Conservation (phyloP, 768 basidiomycete species). For the Leccinum olivaceopallidum region DNA sequence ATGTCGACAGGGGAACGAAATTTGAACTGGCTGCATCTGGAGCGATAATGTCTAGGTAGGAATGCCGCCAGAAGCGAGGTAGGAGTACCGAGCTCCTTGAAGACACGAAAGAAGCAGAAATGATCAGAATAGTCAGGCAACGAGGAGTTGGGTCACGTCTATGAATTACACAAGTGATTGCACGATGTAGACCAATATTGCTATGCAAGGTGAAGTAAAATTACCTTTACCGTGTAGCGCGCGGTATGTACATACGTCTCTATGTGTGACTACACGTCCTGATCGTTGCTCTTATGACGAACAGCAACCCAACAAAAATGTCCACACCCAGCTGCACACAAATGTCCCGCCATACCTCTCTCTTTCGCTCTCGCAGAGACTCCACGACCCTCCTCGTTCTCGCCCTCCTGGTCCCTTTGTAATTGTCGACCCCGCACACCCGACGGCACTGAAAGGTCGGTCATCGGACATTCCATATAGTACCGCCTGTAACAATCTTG, state of each 20-base stretch:
- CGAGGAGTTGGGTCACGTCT: slow-evolving; percentile 1
- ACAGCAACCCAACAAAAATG: slow-evolving; percentile 75
- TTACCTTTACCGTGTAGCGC: neutral
- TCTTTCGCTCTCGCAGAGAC: slow-evolving; percentile 6
- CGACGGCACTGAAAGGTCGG: slow-evolving; percentile 36
- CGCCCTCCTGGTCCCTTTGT: slow-evolving; percentile 20
- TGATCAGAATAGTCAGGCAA: slow-evolving; percentile 41
- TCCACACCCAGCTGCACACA: slow-evolving; percentile 80
- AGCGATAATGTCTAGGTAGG: slow-evolving; percentile 65
- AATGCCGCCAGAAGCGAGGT: slow-evolving; percentile 63
- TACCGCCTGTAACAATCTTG: slow-evolving; percentile 73
- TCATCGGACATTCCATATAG: slow-evolving; percentile 60
- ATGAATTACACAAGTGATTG: neutral
- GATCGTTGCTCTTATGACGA: slow-evolving; percentile 2
- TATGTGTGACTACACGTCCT: neutral
- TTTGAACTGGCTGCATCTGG: slow-evolving; percentile 64
- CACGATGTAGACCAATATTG: neutral
- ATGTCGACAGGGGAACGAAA: slow-evolving; percentile 61
- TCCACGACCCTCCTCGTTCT: slow-evolving; percentile 14
- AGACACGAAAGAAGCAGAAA: slow-evolving; percentile 49
- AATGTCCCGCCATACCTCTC: slow-evolving; percentile 45
- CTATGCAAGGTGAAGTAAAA: no score
- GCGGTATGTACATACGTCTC: no score
- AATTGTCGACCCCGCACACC: slow-evolving; percentile 24
- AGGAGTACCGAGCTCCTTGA: slow-evolving; percentile 51